Evolutionary conservation across 345 rosid species (phyloP).

Genomic region (Lepidium sativum): DNA sequence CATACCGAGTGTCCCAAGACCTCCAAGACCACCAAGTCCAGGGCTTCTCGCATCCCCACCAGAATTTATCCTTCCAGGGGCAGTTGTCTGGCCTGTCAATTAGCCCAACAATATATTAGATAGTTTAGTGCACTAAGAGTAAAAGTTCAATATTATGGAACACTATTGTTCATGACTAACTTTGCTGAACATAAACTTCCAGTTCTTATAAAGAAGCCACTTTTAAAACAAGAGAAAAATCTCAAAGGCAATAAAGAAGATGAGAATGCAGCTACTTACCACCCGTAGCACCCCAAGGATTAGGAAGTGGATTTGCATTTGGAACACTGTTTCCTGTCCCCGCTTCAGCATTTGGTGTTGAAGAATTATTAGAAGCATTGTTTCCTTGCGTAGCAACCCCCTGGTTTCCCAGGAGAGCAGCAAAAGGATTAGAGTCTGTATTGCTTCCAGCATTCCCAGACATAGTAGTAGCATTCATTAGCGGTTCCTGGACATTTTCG

Average conservation of each 20-base stretch:
- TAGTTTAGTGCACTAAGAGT: neutral
- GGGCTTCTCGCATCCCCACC: constrained; percentile 48
- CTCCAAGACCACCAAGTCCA: constrained; percentile 45
- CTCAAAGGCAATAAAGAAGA: neutral
- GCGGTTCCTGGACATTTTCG: constrained; percentile 84
- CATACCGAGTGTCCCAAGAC: constrained; percentile 56
- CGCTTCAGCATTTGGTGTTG: constrained; percentile 39
- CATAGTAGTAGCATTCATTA: constrained; percentile 75
- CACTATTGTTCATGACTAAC: neutral
- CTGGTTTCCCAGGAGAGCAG: constrained; percentile 50
- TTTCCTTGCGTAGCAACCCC: constrained; percentile 35
- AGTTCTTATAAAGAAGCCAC: neutral
- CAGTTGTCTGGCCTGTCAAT: constrained; percentile 36
- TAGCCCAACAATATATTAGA: neutral
- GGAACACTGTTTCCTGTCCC: constrained; percentile 51
- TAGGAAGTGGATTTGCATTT: constrained; percentile 77
- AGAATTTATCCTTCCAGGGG: constrained; percentile 43
- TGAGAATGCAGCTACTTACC: constrained; percentile 27
- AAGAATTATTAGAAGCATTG: constrained; percentile 38
- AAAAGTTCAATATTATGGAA: neutral
- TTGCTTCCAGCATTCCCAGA: constrained; percentile 47
- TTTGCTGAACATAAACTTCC: neutral
- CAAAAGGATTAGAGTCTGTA: constrained; percentile 46
- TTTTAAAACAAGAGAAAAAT: neutral
- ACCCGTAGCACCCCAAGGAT: constrained; percentile 60